phyloP scores from a whole-genome alignment of 371 early-diverging fungal species.

The Mortierella sp. region DNA sequence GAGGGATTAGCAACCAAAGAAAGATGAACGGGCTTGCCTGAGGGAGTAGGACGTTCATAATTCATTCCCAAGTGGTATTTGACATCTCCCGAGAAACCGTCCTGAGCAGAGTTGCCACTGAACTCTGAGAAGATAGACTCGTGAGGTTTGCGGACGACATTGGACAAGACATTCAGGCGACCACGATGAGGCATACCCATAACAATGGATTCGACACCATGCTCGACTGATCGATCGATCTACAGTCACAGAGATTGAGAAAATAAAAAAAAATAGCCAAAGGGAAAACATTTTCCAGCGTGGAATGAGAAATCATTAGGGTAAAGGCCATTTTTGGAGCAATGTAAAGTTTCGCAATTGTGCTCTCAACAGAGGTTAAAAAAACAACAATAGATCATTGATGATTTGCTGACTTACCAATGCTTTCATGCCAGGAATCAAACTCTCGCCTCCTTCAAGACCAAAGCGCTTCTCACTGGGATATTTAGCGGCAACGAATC shows the following conservation, averaged over 20 bases:
- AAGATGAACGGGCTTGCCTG: slow-evolving; percentile 73
- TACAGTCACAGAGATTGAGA: slow-evolving; percentile 27
- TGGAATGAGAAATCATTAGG: neutral
- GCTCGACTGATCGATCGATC: slow-evolving; percentile 77
- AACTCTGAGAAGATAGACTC: slow-evolving; percentile 93
- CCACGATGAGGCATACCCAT: slow-evolving; percentile 98
- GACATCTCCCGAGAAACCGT: slow-evolving; percentile 92
- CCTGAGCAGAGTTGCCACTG: slow-evolving; percentile 84
- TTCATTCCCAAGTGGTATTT: slow-evolving; percentile 87
- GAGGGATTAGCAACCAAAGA: slow-evolving; percentile 95
- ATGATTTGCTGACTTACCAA: slow-evolving; percentile 91
- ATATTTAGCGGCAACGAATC: slow-evolving; percentile 79
- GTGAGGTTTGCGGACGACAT: slow-evolving; percentile 83
- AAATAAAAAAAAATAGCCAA: neutral
- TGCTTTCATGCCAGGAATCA: slow-evolving; percentile 98
- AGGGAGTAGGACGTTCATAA: slow-evolving; percentile 78
- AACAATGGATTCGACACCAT: slow-evolving; percentile 87
- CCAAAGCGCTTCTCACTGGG: slow-evolving; percentile 97
- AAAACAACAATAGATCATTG: neutral
- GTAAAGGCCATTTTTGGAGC: slow-evolving; percentile 3
- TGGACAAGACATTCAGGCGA: slow-evolving; percentile 91
- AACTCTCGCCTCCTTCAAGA: slow-evolving; percentile 96
- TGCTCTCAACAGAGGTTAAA: slow-evolving; percentile 2
- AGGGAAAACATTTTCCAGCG: slow-evolving; percentile 8
- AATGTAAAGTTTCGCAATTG: neutral